Evolutionary conservation across 371 early-diverging fungal genomes (phyloP).

Genomic region (Parasitella parasitica): DNA sequence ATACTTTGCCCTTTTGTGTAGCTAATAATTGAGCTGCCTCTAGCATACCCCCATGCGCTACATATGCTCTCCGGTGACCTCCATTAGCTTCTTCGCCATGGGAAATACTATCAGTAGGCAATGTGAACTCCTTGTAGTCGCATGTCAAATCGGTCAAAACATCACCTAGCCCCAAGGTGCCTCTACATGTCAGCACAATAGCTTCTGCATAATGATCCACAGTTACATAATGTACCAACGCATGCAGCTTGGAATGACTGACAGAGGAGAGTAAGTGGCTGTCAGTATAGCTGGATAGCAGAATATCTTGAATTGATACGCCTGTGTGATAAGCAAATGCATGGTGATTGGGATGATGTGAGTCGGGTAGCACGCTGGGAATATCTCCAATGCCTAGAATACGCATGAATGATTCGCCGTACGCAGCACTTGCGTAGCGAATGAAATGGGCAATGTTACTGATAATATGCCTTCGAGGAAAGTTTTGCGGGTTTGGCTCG

Average conservation of each 20-base stretch:
- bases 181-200: constrained; percentile 86
- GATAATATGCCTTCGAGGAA: constrained; percentile 66
- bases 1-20: constrained; percentile 62
- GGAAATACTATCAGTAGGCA: constrained; percentile 33
- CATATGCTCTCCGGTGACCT: constrained; percentile 33
- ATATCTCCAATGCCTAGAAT: constrained; percentile 76
- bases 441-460: constrained; percentile 75
- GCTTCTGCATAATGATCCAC: constrained; percentile 76
- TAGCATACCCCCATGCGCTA: constrained; percentile 79
- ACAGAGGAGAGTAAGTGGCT: constrained; percentile 26
- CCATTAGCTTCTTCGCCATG: constrained; percentile 5
- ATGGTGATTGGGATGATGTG: constrained; percentile 65
- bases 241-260: constrained; percentile 63
- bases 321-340: constrained; percentile 72
- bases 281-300: constrained; percentile 65
- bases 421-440: constrained; percentile 76
- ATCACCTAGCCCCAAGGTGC: constrained; percentile 88
- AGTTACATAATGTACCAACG: constrained; percentile 81
- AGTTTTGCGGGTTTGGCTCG: constrained; percentile 39
- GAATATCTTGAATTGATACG: constrained; percentile 62
- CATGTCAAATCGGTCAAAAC: constrained; percentile 86
- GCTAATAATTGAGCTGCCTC: constrained; percentile 72
- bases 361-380: constrained; percentile 45
- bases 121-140: constrained; percentile 66
- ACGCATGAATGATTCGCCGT: constrained; percentile 83